Evolutionary conservation across 192 early-diverging fungal genomes (phyloP), one percentile per base, ranked within the genome.

Genomic region (Coemansia sp.): DNA sequence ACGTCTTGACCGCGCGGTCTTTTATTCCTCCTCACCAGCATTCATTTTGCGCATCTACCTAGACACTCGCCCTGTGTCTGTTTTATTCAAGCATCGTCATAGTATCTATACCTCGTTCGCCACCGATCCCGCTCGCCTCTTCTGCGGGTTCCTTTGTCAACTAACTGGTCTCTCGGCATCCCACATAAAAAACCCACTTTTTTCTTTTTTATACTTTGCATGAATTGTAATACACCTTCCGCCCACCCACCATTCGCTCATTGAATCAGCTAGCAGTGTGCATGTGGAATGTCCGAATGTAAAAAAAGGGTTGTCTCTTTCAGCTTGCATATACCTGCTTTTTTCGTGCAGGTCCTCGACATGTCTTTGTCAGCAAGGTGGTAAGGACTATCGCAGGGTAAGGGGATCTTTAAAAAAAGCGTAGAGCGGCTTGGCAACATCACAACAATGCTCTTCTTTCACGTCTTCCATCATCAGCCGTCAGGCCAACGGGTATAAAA

Each of bases 11-110:
- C 55, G 55, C 55, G 55, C 55, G 55, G 55, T 57, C 55, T 6
- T n/a, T 20, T n/a, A n/a, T n/a, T n/a, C 26, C 9, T 18, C 45
- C 48, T 12, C 21, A 21, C 26, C 13, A 18, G 26, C 16, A 23
- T 36, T 34, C 16, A 16, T 57, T 7, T 28, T 12, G 26, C 25
- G 33, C 55, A 35, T 57, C 55, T 57, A 28, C 55, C 8, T 57
- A 57, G 55, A 57, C 55, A 57, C 33, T 18, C 2, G 2, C n/a
- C 12, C 6, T 16, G 26, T 57, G 55, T 57, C 55, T 57, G 55
- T 57, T 57, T 56, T 14, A 53, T 53, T 53, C 52, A 53, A 53
- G 52, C 52, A 53, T 50, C 48, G 14, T 53, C 52, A 53, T 33
- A 53, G 26, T 35, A 53, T 53, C 9, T 31, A 53, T 16, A 50